These are phyloP conservation scores for Gossypium laxum DNA, from an alignment of 441 rosid genomes.

Conservation along the genomic window DNA sequence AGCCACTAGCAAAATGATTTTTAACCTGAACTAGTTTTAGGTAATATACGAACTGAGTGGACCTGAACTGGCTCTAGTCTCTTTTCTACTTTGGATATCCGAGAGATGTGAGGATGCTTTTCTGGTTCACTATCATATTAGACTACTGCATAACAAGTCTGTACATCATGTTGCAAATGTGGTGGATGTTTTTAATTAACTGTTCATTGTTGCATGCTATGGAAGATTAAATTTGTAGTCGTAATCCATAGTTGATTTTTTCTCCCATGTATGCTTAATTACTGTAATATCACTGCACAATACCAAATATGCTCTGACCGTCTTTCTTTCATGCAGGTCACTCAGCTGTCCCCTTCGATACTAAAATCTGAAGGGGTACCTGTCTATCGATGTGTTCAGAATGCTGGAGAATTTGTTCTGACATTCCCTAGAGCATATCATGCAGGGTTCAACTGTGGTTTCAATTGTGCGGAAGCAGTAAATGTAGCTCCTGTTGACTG, in stretches of 20 bases:
- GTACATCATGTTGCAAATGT: background rate
- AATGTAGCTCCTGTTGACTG: slow-evolving; percentile 99
- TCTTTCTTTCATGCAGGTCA: slow-evolving; percentile 51
- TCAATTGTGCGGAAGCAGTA: slow-evolving; percentile 98
- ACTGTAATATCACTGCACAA: background rate
- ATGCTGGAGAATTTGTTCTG: slow-evolving; percentile 87
- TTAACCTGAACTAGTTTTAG: background rate
- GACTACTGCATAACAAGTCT: background rate
- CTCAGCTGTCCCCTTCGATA: slow-evolving; percentile 91
- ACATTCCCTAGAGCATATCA: slow-evolving; percentile 99
- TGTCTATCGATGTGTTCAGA: slow-evolving; percentile 81
- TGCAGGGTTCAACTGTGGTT: slow-evolving; percentile 92
- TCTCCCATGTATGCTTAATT: background rate
- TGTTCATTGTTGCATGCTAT: background rate
- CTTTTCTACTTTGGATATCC: background rate
- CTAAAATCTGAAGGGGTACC: slow-evolving; percentile 85
- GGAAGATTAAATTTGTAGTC: background rate
- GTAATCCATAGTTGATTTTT: background rate
- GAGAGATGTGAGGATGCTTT: background rate
- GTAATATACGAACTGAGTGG: background rate
- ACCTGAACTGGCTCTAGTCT: background rate
- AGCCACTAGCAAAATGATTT: background rate
- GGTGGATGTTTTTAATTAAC: background rate
- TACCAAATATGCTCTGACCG: slow-evolving; percentile 8
- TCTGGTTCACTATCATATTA: background rate